Evolutionary conservation across 805 yeast genomes (phyloP), one percentile per base, ranked within the genome.

Genomic region (Candida jianshihensis): DNA sequence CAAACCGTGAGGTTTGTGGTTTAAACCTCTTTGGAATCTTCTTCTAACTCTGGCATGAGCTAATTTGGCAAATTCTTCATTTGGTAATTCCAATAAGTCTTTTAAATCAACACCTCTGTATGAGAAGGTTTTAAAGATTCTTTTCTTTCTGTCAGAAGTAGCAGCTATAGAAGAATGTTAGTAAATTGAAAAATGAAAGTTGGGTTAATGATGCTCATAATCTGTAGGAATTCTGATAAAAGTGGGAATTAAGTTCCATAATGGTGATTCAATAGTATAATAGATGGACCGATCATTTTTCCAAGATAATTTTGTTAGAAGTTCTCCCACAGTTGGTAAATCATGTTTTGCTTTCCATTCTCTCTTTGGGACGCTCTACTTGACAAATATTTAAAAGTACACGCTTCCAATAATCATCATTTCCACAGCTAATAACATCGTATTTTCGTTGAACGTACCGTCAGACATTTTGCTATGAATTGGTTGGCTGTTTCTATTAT

Each of bases 21-120:
- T 89, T 63, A 90, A 78, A 76, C 97, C 97, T 77, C 95, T 84
- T 70, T 88, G 84, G 75, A 90, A 87, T 83, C 96, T 89, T 86
- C 99, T 86, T 83, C 97, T 90, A 66, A 90, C 96, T 78, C 99
- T 87, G 64, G 99, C 94, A 65, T 83, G 87, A 65, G 95, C 87
- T 66, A 92, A 78, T 71, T 90, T 84, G 71, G 90, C 81, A 74
- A 92, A 92, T 64, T 92, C 97, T 76, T 90, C 97, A 61, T 88
- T 85, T 70, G 86, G 75, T 79, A 90, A 75, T 71, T 84, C 92
- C 66, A 90, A 76, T 66, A 92, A 79, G 66, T 90, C 87, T 64
- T 81, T 81, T 65, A 92, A 83, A 70, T 89, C 97, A 66, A 92
- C 96, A 71, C 99, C 99, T 73, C 92, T 88, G 95, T 77, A 92